These are phyloP conservation scores for Baorangia bicolor DNA, from an alignment of 768 basidiomycete species.

Conservation along the genomic window DNA sequence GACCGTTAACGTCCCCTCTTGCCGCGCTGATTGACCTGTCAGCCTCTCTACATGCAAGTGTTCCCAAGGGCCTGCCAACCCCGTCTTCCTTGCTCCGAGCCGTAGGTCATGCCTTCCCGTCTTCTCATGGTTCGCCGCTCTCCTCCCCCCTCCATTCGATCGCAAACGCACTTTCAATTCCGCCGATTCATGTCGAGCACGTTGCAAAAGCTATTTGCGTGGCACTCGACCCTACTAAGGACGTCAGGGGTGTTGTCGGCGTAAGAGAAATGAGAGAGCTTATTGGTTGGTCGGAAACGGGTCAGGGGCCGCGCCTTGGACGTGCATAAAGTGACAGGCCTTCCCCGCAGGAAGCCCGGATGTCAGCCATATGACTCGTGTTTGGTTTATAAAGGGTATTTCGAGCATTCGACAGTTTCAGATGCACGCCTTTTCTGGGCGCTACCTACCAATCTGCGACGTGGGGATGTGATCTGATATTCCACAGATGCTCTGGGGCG, in stretches of 20 bases:
- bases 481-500: slow-evolving; percentile 6
- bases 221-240: slow-evolving; percentile 49
- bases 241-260: slow-evolving; percentile 63
- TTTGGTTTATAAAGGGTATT: slow-evolving; percentile 14
- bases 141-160: slow-evolving; percentile 60
- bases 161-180: slow-evolving; percentile 78
- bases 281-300: slow-evolving; percentile 60
- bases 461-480: slow-evolving; percentile 16
- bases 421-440: not conserved
- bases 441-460: slow-evolving; percentile 22
- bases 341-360: slow-evolving; percentile 5
- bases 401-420: slow-evolving; percentile 19
- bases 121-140: slow-evolving; percentile 31
- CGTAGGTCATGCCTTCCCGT: slow-evolving; percentile 41
- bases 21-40: slow-evolving; percentile 84
- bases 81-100: slow-evolving; percentile 63
- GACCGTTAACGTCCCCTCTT: slow-evolving; percentile 84
- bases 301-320: slow-evolving; percentile 18
- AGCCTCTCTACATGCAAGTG: slow-evolving; percentile 62
- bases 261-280: slow-evolving; percentile 74
- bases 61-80: slow-evolving; percentile 57
- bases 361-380: slow-evolving; percentile 2
- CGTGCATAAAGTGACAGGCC: slow-evolving; percentile 14
- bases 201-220: slow-evolving; percentile 83
- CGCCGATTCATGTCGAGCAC: slow-evolving; percentile 94